Evolutionary conservation across 2,329 filamentous ascomycete genomes (phyloP).

Genomic region (Penicillium sp.): DNA sequence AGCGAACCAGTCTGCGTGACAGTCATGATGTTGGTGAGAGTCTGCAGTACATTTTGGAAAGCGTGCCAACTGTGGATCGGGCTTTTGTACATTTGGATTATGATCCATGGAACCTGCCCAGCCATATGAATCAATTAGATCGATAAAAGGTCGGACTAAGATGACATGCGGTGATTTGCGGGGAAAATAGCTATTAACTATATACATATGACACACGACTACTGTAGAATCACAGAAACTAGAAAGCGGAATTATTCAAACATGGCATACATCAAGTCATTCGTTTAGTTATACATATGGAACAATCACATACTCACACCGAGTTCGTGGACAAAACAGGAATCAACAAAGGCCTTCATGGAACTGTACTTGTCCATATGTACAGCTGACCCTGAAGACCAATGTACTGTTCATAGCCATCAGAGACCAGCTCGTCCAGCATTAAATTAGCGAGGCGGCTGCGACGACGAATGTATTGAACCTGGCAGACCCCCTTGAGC

Average conservation of each 20-base stretch:
- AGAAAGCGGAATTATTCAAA: constrained; percentile 5
- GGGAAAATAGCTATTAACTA: neutral
- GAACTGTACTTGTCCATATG: neutral
- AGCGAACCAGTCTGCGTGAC: constrained; percentile 57
- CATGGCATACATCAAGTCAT: constrained; percentile 29
- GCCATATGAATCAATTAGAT: constrained; percentile 43
- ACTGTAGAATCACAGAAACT: neutral
- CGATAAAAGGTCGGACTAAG: constrained; percentile 10
- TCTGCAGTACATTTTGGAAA: constrained; percentile 65
- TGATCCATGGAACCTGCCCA: constrained; percentile 49
- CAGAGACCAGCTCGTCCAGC: constrained; percentile 4
- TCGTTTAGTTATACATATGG: constrained; percentile 29
- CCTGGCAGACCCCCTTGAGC: constrained; percentile 34
- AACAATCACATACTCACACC: constrained; percentile 11
- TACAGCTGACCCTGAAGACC: neutral
- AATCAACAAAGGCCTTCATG: neutral
- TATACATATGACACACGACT: neutral
- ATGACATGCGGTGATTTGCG: neutral
- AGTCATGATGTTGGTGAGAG: constrained; percentile 65
- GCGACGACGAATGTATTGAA: constrained; percentile 28
- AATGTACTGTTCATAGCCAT: neutral
- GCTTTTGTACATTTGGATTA: constrained; percentile 58
- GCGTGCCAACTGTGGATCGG: constrained; percentile 47
- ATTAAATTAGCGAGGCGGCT: constrained; percentile 27
- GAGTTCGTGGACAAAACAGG: constrained; percentile 11